A percentile compares a stretch with the other conserved stretches of the same genome.
Evolutionary conservation across 2,329 filamentous ascomycete genomes (phyloP).

Genomic region (Trichoderma aggressivum): DNA sequence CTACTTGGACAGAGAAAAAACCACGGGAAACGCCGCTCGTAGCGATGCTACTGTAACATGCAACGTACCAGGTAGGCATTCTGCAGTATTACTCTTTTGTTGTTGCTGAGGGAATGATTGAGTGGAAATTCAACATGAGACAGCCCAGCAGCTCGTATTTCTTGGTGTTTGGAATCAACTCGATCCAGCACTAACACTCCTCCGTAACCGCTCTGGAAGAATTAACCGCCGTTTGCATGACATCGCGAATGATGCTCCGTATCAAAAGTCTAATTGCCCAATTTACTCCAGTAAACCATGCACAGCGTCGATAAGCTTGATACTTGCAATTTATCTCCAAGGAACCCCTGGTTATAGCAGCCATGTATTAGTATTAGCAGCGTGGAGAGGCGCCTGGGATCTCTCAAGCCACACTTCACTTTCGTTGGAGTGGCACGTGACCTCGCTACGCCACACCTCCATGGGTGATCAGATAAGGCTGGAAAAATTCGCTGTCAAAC

Average conservation of each 20-base stretch:
- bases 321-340: background rate
- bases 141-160: background rate
- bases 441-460: background rate
- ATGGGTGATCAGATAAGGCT: constrained; percentile 21
- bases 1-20: background rate
- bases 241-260: background rate
- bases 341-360: background rate
- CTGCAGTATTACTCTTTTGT: background rate
- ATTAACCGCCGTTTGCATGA: background rate
- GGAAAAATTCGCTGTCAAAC: constrained; percentile 23
- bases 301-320: background rate
- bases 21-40: background rate
- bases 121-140: background rate
- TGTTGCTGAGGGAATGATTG: background rate
- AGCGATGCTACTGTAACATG: background rate
- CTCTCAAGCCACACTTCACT: background rate
- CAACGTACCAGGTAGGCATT: background rate
- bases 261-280: background rate
- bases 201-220: background rate
- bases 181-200: background rate
- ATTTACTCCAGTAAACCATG: background rate
- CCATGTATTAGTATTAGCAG: background rate
- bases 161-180: background rate
- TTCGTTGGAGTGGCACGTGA: background rate
- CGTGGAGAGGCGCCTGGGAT: background rate